Evolutionary conservation across 768 basidiomycete species (phyloP).

Genomic region (Suillus brevipes): DNA sequence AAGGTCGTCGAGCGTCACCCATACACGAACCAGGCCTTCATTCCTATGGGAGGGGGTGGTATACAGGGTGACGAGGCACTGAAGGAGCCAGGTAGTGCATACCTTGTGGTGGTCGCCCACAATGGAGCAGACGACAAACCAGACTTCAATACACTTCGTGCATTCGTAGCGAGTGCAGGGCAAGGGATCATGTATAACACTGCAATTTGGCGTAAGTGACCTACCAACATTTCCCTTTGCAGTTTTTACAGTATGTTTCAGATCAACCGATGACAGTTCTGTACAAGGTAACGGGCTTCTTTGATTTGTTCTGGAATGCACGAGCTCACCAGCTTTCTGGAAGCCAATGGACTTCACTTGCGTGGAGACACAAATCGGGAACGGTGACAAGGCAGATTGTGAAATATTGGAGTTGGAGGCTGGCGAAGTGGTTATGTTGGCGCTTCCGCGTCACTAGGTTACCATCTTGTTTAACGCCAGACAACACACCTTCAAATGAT

Average conservation of each 20-base stretch:
- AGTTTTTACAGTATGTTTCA: slow-evolving; percentile 32
- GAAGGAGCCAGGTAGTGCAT: slow-evolving; percentile 50
- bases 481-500: background rate
- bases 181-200: slow-evolving; percentile 88
- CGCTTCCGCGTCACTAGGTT: slow-evolving; percentile 12
- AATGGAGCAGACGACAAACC: slow-evolving; percentile 78
- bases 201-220: slow-evolving; percentile 85
- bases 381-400: slow-evolving; percentile 77
- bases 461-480: background rate
- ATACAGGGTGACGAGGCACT: slow-evolving; percentile 44
- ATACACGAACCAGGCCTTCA: slow-evolving; percentile 88
- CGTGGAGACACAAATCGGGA: slow-evolving; percentile 91
- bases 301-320: slow-evolving; percentile 4
- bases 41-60: slow-evolving; percentile 80
- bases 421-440: slow-evolving; percentile 35
- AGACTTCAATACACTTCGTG: slow-evolving; percentile 69
- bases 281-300: slow-evolving; percentile 50
- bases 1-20: slow-evolving; percentile 86
- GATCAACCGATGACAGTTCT: slow-evolving; percentile 93
- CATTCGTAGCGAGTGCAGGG: slow-evolving; percentile 75
- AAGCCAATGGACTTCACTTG: slow-evolving; percentile 83
- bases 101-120: slow-evolving; percentile 85
- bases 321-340: slow-evolving; percentile 20
- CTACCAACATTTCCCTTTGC: background rate
- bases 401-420: slow-evolving; percentile 68